Evolutionary conservation across 257 asterid genomes (phyloP).

Genomic region (Solanum sitiens): DNA sequence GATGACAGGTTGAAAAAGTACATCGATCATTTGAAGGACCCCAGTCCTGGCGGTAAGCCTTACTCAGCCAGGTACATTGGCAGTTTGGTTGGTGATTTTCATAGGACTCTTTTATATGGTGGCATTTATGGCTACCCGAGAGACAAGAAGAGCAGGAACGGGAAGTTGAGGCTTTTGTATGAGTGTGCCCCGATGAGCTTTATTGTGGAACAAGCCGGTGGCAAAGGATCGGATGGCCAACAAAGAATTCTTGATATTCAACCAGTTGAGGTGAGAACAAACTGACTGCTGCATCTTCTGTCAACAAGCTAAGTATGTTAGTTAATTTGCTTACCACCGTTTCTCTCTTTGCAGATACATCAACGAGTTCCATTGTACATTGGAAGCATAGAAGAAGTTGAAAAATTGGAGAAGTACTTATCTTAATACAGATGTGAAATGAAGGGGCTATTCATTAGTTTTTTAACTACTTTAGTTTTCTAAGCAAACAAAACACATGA

Average conservation of each 20-base stretch:
- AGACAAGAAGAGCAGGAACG: constrained; percentile 51
- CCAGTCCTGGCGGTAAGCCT: constrained; percentile 64
- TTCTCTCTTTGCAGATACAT: constrained; percentile 44
- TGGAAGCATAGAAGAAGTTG: constrained; percentile 87
- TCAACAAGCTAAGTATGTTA: not conserved
- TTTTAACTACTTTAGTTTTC: not conserved
- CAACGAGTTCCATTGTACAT: constrained; percentile 80
- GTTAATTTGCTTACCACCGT: not conserved
- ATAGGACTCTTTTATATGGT: constrained; percentile 58
- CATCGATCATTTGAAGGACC: constrained; percentile 58
- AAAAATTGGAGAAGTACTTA: constrained; percentile 71
- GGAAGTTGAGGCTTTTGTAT: constrained; percentile 66
- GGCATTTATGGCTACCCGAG: constrained; percentile 78
- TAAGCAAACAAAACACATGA: not conserved
- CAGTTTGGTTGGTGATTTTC: constrained; percentile 73
- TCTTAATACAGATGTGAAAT: constrained; percentile 17
- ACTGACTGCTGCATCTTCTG: not conserved
- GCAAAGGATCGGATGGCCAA: constrained; percentile 58
- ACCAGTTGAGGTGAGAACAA: constrained; percentile 22
- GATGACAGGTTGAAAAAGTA: constrained; percentile 59
- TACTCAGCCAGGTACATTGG: constrained; percentile 75
- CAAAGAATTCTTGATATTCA: constrained; percentile 59
- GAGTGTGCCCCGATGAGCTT: constrained; percentile 92
- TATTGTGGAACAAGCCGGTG: constrained; percentile 74
- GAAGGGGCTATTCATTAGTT: not conserved